Evolutionary conservation across 1,284 basidiomycete species (phyloP), one percentile per base, ranked within the genome.

Genomic region (Naganishia sp.): DNA sequence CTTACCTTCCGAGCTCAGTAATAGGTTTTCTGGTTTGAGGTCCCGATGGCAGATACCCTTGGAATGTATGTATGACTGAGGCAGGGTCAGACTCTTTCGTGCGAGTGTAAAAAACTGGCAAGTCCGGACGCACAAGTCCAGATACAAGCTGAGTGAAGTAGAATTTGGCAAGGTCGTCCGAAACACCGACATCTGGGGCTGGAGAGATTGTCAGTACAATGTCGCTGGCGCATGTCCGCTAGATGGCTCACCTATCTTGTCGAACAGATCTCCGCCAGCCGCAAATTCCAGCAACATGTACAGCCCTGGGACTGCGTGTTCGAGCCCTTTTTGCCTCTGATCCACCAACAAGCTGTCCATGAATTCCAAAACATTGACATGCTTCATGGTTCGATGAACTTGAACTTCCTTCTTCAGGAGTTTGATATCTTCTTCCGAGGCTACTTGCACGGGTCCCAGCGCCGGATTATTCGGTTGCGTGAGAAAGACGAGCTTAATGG

Each of bases 41-140:
- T 99, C 95, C 46, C 95, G 87, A 77, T 99, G 95, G 72, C 91
- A 94, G 42, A 98, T 90, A 50, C 94, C 95, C 81, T 92, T 88
- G 6, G 78, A 79, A 75, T 99, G 95, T 66, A 97, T 90, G 79
- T 89, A 92, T 57, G 84, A 80, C 88, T 95, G 73, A 6, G 69
- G 64, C 65, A 48, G 36, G 36, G 36, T 39, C 36, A 39, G 13
- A 13, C 9, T 39, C 13, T 39, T 21, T 46, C 42, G 64, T 55
- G 28, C 13, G 52, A 42, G 23, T 39, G 16, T 86, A 87, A 21
- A 80, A 88, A 21, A 43, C 21, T 2, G 16, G 11, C 33, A 1
- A 15, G 39, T 23, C 3, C n/a, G 21, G 36, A 72, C 80, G 70
- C 48, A 82, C 83, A 21, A 86, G 85, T 1, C 93, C 95, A 0